Base-by-base conservation (phyloP, 805 yeast species). In the Starmerella ratchasimensis region DNA sequence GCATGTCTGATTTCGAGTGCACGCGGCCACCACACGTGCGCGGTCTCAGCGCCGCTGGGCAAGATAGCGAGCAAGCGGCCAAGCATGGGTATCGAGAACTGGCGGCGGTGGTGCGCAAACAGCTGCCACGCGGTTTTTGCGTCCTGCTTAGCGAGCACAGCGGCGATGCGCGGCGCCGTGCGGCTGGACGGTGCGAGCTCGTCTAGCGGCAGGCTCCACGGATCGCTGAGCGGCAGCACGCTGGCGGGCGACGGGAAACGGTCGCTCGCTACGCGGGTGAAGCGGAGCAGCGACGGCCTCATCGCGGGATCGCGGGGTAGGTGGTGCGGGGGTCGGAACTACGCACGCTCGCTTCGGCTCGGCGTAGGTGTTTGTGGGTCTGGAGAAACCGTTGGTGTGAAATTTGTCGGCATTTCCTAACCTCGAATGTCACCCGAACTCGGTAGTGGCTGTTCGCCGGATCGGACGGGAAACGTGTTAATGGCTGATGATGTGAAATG, bases 21-120 rank as follows among this genome's bases (percentile, higher is more conserved):
- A 19, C 45, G 41, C 11, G 52, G 51, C 53, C 50, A 46, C 34
- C 41, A 44, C 15, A 30, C 19, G 21, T 30, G 31, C 6, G 51
- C 49, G 5, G 41, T 29, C 17, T 37, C 33, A 7, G 42, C 30
- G n/a, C 49, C 48, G 23, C 38, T 35, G 5, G 53, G 53, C 10
- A 48, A 28, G n/a, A 42, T 28, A 4, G 38, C 34, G 24, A 40
- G 41, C 29, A 44, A 22, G 19, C 31, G 34, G 16, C 36, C 24
- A 21, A 37, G 34, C 29, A 38, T 15, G 10, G 38, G 47, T 14
- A 19, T 10, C 20, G 31, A 31, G 28, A 45, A 39, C 18, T 22
- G 36, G 13, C 22, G 34, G 9, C 27, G 27, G 21, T 42, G 22
- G 23, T 16, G 17, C 15, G 27, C 3, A 24, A 39, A 43, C 27